phyloP scores from a whole-genome alignment of 805 yeast genomes.

The Zygotorulaspora sp. region DNA sequence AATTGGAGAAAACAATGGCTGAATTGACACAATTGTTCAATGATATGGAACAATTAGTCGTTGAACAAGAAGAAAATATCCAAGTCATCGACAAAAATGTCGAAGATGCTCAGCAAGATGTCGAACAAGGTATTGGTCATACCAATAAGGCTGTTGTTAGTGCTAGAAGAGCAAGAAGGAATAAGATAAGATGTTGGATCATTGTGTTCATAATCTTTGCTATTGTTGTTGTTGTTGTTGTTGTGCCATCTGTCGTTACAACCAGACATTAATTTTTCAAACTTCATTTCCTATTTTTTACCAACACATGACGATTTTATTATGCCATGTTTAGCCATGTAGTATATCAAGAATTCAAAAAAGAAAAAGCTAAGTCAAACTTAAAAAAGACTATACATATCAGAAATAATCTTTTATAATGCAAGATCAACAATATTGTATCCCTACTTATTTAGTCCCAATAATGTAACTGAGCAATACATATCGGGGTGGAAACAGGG shows the following conservation, averaged over 20 bases:
- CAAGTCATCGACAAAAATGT: conserved; percentile 80
- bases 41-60: conserved; percentile 94
- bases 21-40: conserved; percentile 91
- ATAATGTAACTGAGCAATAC: conserved; percentile 19
- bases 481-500: conserved; percentile 38
- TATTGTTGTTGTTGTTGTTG: conserved; percentile 64
- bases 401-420: no score
- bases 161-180: conserved; percentile 86
- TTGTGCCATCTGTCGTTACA: conserved; percentile 43
- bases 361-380: neutral
- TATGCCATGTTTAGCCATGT: conserved; percentile 10
- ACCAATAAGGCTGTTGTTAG: conserved; percentile 82
- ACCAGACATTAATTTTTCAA: conserved; percentile 16
- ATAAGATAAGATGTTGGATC: conserved; percentile 80
- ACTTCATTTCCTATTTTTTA: conserved; percentile 1
- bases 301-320: no score
- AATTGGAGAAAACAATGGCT: conserved; percentile 91
- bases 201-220: conserved; percentile 55
- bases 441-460: conserved; percentile 36
- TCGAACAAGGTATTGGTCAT: conserved; percentile 92
- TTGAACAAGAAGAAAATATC: conserved; percentile 88
- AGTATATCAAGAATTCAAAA: conserved; percentile 9
- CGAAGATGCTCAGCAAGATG: conserved; percentile 77
- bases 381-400: neutral
- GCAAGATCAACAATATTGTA: conserved; percentile 18